Base-by-base conservation (phyloP, 257 asterid genomes). In the Lycium barbarum region DNA sequence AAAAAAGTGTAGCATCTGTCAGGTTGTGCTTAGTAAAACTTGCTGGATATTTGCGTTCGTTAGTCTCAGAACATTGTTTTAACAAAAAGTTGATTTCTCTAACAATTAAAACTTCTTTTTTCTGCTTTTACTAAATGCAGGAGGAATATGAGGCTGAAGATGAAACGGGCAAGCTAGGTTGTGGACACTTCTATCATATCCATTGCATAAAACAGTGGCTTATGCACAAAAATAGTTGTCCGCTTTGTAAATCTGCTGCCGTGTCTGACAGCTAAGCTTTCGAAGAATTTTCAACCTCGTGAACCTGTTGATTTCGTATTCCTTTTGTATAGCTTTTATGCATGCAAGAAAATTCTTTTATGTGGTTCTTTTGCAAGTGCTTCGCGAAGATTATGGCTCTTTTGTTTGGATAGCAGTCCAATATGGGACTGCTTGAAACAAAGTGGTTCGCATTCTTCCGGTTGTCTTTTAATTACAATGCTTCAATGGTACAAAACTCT, bases 161-260 rank as follows among this genome's bases (percentile, higher is more conserved):
- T 81, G 98, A 96, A 89, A 92, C 86, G 81, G 98, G 98, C 51
- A 93, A 86, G 86, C 91, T 96, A 35, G 86, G 89, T 4, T 96
- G 98, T 68, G 96, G 95, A 17, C 99, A 96, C 85, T 88, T 89
- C 6, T 96, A 89, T 87, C 98, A 96, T 89, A 85, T 88, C 10
- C 88, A 88, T 38, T 93, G 98, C 95, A 94, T 94, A 86, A 90
- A 86, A 93, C 93, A 92, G 86, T 96, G 99, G 98, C 97, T 95
- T 33, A 85, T 83, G 83, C 97, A 90, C 88, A 95, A 89, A 85
- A 95, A 91, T 61, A 83, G 83, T 58, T 95, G 97, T 89, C 98
- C 98, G 2, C 63, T 95, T 82, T 95, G 97, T 90, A 95, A 94
- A 90, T 87, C 90, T 7, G 88, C 91, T 15, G 98, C 93, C 18